A percentile compares a stretch with the other conserved stretches of the same genome.
Conservation (phyloP, 495 filamentous ascomycete genomes). For the Daldinia loculata region DNA sequence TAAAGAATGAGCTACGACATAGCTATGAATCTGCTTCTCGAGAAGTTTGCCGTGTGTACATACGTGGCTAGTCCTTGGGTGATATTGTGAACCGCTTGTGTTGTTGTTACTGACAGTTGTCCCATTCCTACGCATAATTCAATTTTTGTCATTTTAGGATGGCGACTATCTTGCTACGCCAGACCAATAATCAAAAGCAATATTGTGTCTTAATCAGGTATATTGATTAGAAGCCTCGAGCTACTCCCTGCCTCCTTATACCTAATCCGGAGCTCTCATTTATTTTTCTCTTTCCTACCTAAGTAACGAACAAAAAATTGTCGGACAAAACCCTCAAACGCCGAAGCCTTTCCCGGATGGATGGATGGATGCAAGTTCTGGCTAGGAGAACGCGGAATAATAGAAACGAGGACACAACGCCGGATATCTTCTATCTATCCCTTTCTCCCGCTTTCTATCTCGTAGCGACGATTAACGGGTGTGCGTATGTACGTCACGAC, state of each 20-base stretch:
- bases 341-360: conserved; percentile 46
- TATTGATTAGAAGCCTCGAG: conserved; percentile 39
- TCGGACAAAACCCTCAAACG: conserved; percentile 41
- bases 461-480: not conserved
- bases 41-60: not conserved
- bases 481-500: not conserved
- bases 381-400: not conserved
- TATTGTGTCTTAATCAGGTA: conserved; percentile 26
- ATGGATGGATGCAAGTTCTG: conserved; percentile 33
- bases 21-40: not conserved
- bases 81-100: not conserved
- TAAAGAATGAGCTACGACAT: conserved; percentile 4
- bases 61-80: not conserved
- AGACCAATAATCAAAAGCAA: not conserved
- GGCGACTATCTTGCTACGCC: not conserved
- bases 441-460: not conserved
- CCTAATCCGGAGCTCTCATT: conserved; percentile 18
- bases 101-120: not conserved
- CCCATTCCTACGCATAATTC: not conserved
- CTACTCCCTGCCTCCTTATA: conserved; percentile 19
- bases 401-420: conserved; percentile 29
- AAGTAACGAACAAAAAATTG: conserved; percentile 29
- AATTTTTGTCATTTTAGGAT: not conserved
- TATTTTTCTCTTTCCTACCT: conserved; percentile 32
- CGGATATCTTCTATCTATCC: conserved; percentile 20